phyloP scores from a whole-genome alignment of 164 flowering plant genomes.

The Protea cynaroides region DNA sequence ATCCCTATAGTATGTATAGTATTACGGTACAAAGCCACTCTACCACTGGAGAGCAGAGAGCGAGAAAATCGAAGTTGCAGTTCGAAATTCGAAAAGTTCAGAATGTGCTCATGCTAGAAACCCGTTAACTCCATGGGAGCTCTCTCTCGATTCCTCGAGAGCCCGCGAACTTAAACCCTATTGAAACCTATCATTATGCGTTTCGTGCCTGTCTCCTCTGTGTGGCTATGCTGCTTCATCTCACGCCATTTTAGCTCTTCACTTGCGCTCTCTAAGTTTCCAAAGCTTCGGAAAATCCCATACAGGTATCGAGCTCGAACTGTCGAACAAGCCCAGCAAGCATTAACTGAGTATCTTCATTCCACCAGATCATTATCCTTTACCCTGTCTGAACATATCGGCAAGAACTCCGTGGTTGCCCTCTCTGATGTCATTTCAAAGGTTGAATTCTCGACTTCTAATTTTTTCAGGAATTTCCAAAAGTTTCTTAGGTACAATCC shows the following conservation, averaged over 20 bases:
- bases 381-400: constrained; percentile 55
- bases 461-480: constrained; percentile 24
- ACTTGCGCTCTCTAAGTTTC: constrained; percentile 15
- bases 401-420: constrained; percentile 35
- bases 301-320: constrained; percentile 23
- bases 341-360: constrained; percentile 61
- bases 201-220: constrained; percentile 2
- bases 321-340: constrained; percentile 43
- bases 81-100: too few species aligned
- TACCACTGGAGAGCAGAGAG: too few species aligned
- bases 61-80: too few species aligned
- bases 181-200: not conserved
- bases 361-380: constrained; percentile 47
- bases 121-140: too few species aligned
- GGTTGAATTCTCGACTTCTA: constrained; percentile 23
- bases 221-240: constrained; percentile 1
- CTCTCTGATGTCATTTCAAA: constrained; percentile 32
- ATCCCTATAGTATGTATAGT: too few species aligned
- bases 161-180: not conserved
- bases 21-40: too few species aligned
- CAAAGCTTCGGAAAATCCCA: constrained; percentile 26
- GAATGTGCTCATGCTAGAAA: too few species aligned
- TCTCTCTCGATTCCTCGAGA: too few species aligned
- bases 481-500: constrained; percentile 65
- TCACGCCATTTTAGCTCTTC: constrained; percentile 24